phyloP scores from a whole-genome alignment of 805 yeast genomes.

The Vanderwaltozyma verrucispora region DNA sequence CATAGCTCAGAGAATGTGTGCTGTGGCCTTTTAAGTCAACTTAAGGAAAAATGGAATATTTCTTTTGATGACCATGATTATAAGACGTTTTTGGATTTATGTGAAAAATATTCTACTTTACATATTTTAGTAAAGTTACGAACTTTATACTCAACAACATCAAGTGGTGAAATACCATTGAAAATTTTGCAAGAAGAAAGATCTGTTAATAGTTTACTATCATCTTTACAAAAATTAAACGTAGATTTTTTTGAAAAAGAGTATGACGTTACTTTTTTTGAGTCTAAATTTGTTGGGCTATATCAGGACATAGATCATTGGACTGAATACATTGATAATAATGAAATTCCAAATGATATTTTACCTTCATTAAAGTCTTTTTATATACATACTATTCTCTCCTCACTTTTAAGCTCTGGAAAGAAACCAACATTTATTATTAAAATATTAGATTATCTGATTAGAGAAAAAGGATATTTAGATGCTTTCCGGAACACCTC shows the following conservation, averaged over 20 bases:
- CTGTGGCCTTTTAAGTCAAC: too few relatives aligned
- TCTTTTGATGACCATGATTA: conserved; percentile 9
- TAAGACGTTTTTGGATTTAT: conserved; percentile 5
- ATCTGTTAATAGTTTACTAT: too few relatives aligned
- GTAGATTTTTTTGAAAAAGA: background rate
- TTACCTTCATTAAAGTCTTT: background rate
- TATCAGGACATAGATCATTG: background rate
- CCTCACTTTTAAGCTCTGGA: background rate
- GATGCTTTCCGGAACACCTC: background rate
- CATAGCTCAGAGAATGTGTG: conserved; percentile 3
- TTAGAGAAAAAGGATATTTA: background rate
- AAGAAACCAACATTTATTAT: background rate
- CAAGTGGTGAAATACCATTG: too few relatives aligned
- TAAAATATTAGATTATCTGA: background rate
- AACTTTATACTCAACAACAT: too few relatives aligned
- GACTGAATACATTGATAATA: background rate
- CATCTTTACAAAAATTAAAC: conserved; percentile 1
- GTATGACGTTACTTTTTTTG: conserved; percentile 1
- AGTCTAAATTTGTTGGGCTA: background rate
- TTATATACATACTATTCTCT: background rate
- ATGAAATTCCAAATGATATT: background rate
- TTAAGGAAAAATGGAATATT: too few relatives aligned
- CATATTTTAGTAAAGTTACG: background rate
- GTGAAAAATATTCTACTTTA: conserved; percentile 9
- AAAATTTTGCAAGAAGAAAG: too few relatives aligned